Base-by-base conservation (phyloP, 2,329 filamentous ascomycete genomes). In the Graphilbum fragrans region DNA sequence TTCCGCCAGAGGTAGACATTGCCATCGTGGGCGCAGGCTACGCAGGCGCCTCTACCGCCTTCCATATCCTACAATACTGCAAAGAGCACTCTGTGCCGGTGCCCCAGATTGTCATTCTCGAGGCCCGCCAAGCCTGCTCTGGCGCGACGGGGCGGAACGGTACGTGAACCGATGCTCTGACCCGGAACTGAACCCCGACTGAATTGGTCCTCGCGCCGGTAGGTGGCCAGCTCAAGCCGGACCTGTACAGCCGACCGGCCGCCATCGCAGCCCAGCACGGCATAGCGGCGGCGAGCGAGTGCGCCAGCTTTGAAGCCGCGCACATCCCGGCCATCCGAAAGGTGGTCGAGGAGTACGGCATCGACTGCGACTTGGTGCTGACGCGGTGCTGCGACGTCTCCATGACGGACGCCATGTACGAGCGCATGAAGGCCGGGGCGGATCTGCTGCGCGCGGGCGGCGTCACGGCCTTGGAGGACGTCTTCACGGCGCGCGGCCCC, bases 1-100 rank as follows among this genome's bases (percentile, higher is more conserved):
- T 71, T 1, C 67, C 66, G 0, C 35, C 48, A 0, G 44, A 60
- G 23, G 58, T 55, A 23, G 66, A 71, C 36, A 60, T 72, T 39
- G 57, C 63, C 16, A 62, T 72, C 31, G 58, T 71, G 9, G 69
- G 67, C 1, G 61, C 63, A 14, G 69, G 69, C 0, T 67, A 62
- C 41, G 57, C 67, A 5, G 68, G 69, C 3, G 59, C 61, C 1
- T 58, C 60, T 1, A 58, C 63, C 5, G 62, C 61, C 0, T 66
- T 66, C 35, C 61, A 71, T 44, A 56, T 60, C n/a, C 41, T 59
- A 16, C 49, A 52, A 23, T 38, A 41, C 27, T 46, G 45, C 42
- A 20, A 44, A 14, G 41, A 45, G 9, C 18, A 43, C 3, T 32
- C 19, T 4, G 9, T 20, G 12, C 7, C 44, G 21, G 35, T 32